Percentiles rank a stretch among this genome's conserved stretches.
Evolutionary conservation across 345 rosid species (phyloP).

Genomic region (Citrus trifoliata): DNA sequence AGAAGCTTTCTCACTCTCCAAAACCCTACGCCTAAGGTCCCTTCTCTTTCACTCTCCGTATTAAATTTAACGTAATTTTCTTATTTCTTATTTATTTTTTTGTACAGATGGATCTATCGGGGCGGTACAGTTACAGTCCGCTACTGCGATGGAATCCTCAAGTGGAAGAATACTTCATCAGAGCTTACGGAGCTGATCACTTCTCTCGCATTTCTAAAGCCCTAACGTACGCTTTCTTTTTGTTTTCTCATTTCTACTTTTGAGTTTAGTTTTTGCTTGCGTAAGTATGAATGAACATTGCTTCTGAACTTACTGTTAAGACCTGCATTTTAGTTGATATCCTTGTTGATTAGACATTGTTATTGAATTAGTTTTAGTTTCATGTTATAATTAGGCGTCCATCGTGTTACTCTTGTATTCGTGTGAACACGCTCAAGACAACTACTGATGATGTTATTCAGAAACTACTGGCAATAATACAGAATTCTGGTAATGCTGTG

Average conservation of each 20-base stretch:
- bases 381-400: slow-evolving; percentile 53
- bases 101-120: slow-evolving; percentile 50
- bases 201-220: slow-evolving; percentile 77
- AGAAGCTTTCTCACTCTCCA: slow-evolving; percentile 24
- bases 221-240: slow-evolving; percentile 46
- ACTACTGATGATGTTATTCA: slow-evolving; percentile 65
- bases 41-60: background rate
- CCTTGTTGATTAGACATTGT: background rate
- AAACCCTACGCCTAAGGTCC: slow-evolving; percentile 16
- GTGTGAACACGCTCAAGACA: slow-evolving; percentile 73
- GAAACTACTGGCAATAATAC: slow-evolving; percentile 50
- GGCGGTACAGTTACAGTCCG: slow-evolving; percentile 80
- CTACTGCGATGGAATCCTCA: slow-evolving; percentile 73
- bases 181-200: slow-evolving; percentile 73
- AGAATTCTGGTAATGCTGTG: slow-evolving; percentile 24
- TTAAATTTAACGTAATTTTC: too few relatives aligned
- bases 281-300: too few relatives aligned
- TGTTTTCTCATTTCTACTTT: background rate
- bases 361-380: background rate
- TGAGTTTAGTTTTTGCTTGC: background rate
- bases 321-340: background rate
- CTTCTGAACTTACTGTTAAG: background rate
- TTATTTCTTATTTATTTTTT: background rate
- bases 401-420: slow-evolving; percentile 80
- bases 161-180: slow-evolving; percentile 75